Base-by-base conservation (phyloP, 179 eudicot genomes). In the Drosera spatulata region DNA sequence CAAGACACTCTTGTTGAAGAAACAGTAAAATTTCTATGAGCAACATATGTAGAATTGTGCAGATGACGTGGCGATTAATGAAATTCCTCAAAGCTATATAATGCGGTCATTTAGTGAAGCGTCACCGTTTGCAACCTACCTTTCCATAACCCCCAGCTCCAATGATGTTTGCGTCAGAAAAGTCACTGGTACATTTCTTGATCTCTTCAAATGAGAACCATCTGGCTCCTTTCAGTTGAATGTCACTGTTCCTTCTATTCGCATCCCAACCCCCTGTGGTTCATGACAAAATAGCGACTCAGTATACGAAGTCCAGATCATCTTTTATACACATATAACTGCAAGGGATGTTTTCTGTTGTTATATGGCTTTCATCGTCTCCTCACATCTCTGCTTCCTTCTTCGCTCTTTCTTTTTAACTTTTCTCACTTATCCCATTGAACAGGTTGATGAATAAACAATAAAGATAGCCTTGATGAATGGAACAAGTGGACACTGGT, bases 101-200 rank as follows among this genome's bases (percentile, higher is more conserved):
- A 42, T 58, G 13, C 13, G 13, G 8, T 3, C 11, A 4, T 33
- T 55, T 0, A 33, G 2, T 6, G 6, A 51, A 51, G 7, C n/a
- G 2, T n/a, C 4, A 0, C 10, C 59, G 1, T 40, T 40, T 7
- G 3, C 4, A 12, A 42, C 4, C 9, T 5, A 91, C 97, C 91
- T 82, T 88, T 56, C 97, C 97, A 63, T 83, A 91, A 33, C 91
- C 94, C 55, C 97, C 97, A 9, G 80, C 68, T 56, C 97, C 98
- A 56, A 88, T 76, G 47, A 60, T 58, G 72, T 83, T 83, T 41
- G 60, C 66, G 45, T 77, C 87, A 14, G 96, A 74, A 63, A 91
- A 88, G 61, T 71, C 80, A 61, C 71, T 76, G 54, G 97, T 83
- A 69, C 67, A 77, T 65, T 73, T 79, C 75, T 72, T 82, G 54